These are phyloP conservation scores for Vinca major DNA, from an alignment of 305 asterid genomes.

Conservation along the genomic window DNA sequence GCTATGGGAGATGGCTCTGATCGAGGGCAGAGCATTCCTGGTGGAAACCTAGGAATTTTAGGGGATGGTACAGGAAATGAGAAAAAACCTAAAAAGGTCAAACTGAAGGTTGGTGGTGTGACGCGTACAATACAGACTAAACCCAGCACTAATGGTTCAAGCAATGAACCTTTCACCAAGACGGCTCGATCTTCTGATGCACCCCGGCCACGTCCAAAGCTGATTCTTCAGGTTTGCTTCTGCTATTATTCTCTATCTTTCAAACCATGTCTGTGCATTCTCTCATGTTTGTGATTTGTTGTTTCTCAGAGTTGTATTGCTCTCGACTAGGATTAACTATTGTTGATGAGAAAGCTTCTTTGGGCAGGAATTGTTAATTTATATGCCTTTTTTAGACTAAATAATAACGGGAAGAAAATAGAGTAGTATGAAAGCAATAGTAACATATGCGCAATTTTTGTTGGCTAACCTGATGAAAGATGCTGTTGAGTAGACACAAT, in stretches of 20 bases:
- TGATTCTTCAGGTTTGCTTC: conserved; percentile 42
- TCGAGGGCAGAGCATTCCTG: conserved; percentile 9
- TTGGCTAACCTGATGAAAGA: too few relatives aligned
- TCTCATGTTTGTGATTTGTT: neutral
- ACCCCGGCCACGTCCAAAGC: conserved; percentile 38
- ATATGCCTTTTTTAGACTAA: neutral
- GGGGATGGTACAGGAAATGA: conserved; percentile 48
- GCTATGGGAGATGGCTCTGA: conserved; percentile 16
- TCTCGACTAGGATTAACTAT: neutral
- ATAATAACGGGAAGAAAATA: neutral
- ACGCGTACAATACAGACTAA: conserved; percentile 72
- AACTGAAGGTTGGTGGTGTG: conserved; percentile 87
- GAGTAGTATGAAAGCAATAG: neutral
- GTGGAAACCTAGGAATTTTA: conserved; percentile 12
- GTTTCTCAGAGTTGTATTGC: neutral
- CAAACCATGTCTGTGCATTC: neutral
- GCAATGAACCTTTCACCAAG: conserved; percentile 36
- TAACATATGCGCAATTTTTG: neutral
- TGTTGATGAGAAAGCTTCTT: neutral
- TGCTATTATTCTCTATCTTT: conserved; percentile 6
- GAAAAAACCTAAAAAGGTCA: conserved; percentile 59
- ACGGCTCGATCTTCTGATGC: conserved; percentile 41
- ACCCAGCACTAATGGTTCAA: conserved; percentile 46
- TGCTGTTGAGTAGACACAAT: too few relatives aligned
- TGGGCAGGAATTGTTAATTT: neutral